Percentiles rank a stretch among this genome's conserved stretches.
These are phyloP conservation scores for Neurospora sublineolata DNA, from an alignment of 495 filamentous ascomycete species.

Conservation along the genomic window DNA sequence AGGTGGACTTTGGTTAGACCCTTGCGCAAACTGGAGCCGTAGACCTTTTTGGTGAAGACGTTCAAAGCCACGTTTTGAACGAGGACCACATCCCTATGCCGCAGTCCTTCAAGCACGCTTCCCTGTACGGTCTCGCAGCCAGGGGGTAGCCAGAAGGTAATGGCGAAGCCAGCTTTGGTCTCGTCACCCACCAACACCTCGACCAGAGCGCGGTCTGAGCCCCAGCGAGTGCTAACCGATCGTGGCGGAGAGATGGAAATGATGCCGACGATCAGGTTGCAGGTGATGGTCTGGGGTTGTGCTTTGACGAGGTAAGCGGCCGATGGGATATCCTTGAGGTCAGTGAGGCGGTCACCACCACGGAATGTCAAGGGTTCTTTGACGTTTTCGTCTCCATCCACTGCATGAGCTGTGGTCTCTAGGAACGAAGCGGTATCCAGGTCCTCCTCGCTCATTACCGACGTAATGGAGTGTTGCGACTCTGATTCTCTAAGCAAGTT, in stretches of 20 bases:
- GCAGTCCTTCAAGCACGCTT: constrained; percentile 41
- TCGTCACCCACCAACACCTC: constrained; percentile 82
- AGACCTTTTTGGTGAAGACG: constrained; percentile 59
- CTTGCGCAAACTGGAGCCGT: constrained; percentile 62
- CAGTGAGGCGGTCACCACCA: constrained; percentile 33
- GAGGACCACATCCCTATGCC: constrained; percentile 63
- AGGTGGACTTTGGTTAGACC: constrained; percentile 62
- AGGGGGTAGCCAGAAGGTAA: constrained; percentile 69
- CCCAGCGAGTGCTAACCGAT: constrained; percentile 40
- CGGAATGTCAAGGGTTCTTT: constrained; percentile 12
- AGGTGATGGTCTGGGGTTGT: constrained; percentile 63
- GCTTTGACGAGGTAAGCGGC: constrained; percentile 57
- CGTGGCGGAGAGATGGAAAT: constrained; percentile 59
- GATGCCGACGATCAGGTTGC: constrained; percentile 68
- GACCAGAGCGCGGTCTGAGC: constrained; percentile 49
- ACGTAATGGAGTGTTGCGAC: constrained; percentile 2
- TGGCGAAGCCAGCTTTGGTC: constrained; percentile 64
- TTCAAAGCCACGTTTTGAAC: constrained; percentile 66
- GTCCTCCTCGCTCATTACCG: constrained; percentile 6
- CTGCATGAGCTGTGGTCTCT: neutral
- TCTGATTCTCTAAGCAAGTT: neutral
- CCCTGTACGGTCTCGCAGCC: constrained; percentile 15
- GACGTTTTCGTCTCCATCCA: neutral
- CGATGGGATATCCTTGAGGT: constrained; percentile 60
- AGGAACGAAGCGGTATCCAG: constrained; percentile 8